Evolutionary conservation across 352 stramenopile genomes (phyloP).

Genomic region (Globisporangium ultimum): DNA sequence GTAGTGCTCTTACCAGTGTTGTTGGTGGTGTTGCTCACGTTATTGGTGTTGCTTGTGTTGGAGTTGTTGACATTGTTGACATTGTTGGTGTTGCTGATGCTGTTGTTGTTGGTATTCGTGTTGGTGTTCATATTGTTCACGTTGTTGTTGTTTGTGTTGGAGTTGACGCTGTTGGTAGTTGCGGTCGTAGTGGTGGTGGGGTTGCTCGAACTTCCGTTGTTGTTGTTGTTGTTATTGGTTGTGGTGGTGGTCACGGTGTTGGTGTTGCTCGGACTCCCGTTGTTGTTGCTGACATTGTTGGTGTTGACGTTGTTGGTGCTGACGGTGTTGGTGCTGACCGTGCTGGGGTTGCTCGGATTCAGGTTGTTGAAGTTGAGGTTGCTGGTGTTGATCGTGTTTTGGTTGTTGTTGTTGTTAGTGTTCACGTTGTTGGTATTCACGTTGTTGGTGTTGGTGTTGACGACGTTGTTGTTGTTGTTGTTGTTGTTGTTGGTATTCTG

Average conservation of each 20-base stretch:
- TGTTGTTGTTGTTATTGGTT: neutral
- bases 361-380: neutral
- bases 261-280: neutral
- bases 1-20: too few relatives aligned
- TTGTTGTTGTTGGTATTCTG: neutral
- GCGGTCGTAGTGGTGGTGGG: too few relatives aligned
- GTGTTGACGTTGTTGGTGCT: neutral
- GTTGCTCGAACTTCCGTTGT: too few relatives aligned
- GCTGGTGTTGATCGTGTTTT: neutral
- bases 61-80: too few relatives aligned
- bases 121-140: too few relatives aligned
- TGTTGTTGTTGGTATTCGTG: too few relatives aligned
- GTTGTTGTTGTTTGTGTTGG: too few relatives aligned
- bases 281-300: neutral
- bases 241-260: neutral
- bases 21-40: too few relatives aligned
- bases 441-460: slow-evolving; percentile 8
- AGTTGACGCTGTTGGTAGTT: too few relatives aligned
- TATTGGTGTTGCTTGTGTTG: too few relatives aligned
- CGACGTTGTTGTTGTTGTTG: slow-evolving; percentile 4
- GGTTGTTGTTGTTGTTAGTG: neutral
- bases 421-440: neutral
- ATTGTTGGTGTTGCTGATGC: too few relatives aligned
- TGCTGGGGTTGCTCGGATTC: neutral
- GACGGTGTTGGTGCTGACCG: neutral